Base-by-base conservation (phyloP, 805 yeast species). In the Candida hungchunana region DNA sequence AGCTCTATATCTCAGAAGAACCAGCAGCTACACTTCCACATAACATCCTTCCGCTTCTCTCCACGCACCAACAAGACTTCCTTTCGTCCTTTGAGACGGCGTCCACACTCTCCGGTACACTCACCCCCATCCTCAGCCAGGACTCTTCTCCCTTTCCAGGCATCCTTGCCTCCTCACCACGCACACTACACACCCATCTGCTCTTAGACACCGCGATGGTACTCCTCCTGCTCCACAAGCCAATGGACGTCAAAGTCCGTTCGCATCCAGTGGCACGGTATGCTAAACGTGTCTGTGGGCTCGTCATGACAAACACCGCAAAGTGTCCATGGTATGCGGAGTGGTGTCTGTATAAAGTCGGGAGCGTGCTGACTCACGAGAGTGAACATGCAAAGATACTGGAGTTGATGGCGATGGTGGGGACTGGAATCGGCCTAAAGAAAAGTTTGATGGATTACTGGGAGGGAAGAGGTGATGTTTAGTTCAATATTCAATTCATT, bases 371-470 rank as follows among this genome's bases (percentile, higher is more conserved):
- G 7, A 48, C 55, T 3, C 53, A 51, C 32, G 52, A 46, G n/a
- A 42, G 48, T 32, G 56, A 52, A 25, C 55, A 51, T 32, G 34
- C 25, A 6, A 27, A 36, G 45, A 30, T 60, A 44, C 44, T 53
- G 42, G 30, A 46, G 34, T 24, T 58, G 19, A 39, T 59, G 28
- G 34, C 16, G 15, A 19, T 11, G 34, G n/a, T n/a, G n/a, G n/a
- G n/a, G n/a, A n/a, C n/a, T n/a, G n/a, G n/a, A n/a, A n/a, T n/a
- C n/a, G n/a, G n/a, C n/a, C n/a, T n/a, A n/a, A n/a, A n/a, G n/a
- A n/a, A n/a, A n/a, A n/a, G n/a, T n/a, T n/a, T 59, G n/a, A 43
- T 42, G 17, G 51, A 47, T 11, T 53, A 50, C 31, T 56, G 63
- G 62, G 50, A 39, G 19, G 49, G 45, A 9, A 40, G 42, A 23